A percentile compares a stretch with the other conserved stretches of the same genome.
These are phyloP conservation scores for Monocercomonoides exilis DNA, from an alignment of 78 protist species.

Conservation along the genomic window DNA sequence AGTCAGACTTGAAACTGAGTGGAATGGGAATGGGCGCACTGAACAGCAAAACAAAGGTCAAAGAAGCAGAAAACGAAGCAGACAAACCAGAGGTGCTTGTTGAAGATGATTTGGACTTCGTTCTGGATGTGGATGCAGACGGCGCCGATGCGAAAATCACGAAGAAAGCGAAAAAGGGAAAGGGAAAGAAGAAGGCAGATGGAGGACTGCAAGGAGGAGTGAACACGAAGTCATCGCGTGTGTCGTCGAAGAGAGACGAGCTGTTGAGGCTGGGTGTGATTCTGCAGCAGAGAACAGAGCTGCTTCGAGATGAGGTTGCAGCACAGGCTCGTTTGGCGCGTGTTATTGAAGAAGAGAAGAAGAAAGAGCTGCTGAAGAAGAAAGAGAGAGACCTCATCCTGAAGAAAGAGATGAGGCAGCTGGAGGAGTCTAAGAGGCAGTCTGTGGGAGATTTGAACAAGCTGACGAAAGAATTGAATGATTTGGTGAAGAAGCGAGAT, in stretches of 20 bases:
- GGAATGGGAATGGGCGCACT: background rate
- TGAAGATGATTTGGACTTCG: background rate
- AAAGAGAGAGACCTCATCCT: too few relatives aligned
- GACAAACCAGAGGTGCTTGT: background rate
- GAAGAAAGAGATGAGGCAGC: too few relatives aligned
- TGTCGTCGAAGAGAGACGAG: background rate
- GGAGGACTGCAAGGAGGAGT: background rate
- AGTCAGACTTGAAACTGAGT: background rate
- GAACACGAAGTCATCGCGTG: background rate
- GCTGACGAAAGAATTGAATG: too few relatives aligned
- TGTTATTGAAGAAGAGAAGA: background rate
- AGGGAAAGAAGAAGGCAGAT: background rate
- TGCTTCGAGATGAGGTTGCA: too few relatives aligned
- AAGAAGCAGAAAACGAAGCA: background rate
- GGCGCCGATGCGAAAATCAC: background rate
- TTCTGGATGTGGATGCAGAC: background rate
- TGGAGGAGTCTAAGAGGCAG: too few relatives aligned
- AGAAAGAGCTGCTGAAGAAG: too few relatives aligned
- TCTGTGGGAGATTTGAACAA: too few relatives aligned
- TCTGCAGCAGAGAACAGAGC: too few relatives aligned
- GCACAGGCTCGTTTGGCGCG: background rate
- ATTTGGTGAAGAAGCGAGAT: too few relatives aligned
- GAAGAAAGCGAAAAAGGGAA: background rate
- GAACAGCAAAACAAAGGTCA: background rate
- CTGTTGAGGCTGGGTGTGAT: background rate